phyloP scores from a whole-genome alignment of 352 stramenopile genomes.

The Globisporangium takayamanum region DNA sequence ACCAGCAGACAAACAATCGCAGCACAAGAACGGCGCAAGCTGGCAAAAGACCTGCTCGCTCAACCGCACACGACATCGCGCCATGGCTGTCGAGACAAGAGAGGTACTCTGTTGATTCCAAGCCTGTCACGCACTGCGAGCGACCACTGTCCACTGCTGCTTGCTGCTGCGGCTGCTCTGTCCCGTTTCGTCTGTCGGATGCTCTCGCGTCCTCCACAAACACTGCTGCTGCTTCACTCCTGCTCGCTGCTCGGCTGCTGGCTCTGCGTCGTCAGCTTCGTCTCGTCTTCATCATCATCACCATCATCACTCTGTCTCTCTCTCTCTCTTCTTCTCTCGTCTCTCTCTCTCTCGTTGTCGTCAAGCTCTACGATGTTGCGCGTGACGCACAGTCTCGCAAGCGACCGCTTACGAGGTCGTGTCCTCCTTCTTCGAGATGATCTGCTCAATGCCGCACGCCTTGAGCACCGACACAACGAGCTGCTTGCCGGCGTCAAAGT shows the following conservation, averaged over 20 bases:
- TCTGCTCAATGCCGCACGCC: slow-evolving; percentile 97
- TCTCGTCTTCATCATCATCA: neutral
- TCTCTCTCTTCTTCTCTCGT: neutral
- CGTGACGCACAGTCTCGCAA: neutral
- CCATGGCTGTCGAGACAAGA: too few species aligned
- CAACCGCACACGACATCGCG: too few species aligned
- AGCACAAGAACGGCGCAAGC: too few species aligned
- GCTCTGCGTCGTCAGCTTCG: neutral
- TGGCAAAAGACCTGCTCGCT: too few species aligned
- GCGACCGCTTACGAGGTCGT: slow-evolving; percentile 20
- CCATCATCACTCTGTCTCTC: neutral
- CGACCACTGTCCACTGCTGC: too few species aligned
- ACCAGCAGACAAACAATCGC: too few species aligned
- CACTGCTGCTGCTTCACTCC: too few species aligned
- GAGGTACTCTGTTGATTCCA: too few species aligned
- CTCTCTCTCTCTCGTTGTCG: neutral
- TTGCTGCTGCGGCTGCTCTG: too few species aligned
- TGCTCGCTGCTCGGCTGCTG: neutral
- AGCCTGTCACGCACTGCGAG: too few species aligned
- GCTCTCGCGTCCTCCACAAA: too few species aligned
- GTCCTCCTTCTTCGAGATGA: slow-evolving; percentile 97
- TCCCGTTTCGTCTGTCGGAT: too few species aligned
- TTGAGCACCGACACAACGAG: slow-evolving; percentile 95
- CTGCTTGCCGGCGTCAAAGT: slow-evolving; percentile 95
- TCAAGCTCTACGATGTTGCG: slow-evolving; percentile 1